phyloP scores from a whole-genome alignment of 108 stramenopile species.

The Fistulifera solaris region DNA sequence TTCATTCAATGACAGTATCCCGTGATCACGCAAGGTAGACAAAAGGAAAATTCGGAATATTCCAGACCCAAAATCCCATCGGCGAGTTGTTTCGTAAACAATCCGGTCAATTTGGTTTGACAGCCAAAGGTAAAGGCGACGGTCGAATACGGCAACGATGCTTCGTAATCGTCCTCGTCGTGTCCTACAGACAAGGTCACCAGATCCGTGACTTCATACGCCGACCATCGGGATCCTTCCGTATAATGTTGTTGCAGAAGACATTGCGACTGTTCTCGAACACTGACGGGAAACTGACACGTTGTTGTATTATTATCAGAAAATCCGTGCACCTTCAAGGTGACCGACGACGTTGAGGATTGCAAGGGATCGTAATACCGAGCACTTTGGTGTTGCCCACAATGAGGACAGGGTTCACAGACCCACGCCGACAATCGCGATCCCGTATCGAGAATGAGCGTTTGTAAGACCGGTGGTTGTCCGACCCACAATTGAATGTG shows the following conservation, averaged over 20 bases:
- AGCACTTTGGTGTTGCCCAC: constrained; percentile 5
- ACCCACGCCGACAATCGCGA: constrained; percentile 85
- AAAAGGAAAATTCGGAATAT: constrained; percentile 51
- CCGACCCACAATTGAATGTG: constrained; percentile 87
- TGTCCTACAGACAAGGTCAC: constrained; percentile 53
- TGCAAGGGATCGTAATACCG: constrained; percentile 26
- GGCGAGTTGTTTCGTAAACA: constrained; percentile 88
- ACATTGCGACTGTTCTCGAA: constrained; percentile 18
- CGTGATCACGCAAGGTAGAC: constrained; percentile 18
- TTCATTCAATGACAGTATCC: constrained; percentile 25
- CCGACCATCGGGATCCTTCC: constrained; percentile 64
- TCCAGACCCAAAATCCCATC: constrained; percentile 94
- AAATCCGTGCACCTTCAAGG: constrained; percentile 14
- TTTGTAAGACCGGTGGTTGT: constrained; percentile 86
- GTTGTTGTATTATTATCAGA: constrained; percentile 7
- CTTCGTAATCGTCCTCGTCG: constrained; percentile 6
- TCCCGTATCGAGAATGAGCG: constrained; percentile 94
- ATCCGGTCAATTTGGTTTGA: constrained; percentile 75
- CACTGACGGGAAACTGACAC: not conserved
- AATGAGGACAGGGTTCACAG: constrained; percentile 49
- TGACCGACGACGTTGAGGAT: constrained; percentile 19
- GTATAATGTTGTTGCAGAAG: constrained; percentile 57
- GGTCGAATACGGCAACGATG: constrained; percentile 17
- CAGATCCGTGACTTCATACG: constrained; percentile 64
- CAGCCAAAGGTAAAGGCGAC: constrained; percentile 89